Evolutionary conservation across 257 asterid genomes (phyloP).

Genomic region (Solanum lycopersicoides): DNA sequence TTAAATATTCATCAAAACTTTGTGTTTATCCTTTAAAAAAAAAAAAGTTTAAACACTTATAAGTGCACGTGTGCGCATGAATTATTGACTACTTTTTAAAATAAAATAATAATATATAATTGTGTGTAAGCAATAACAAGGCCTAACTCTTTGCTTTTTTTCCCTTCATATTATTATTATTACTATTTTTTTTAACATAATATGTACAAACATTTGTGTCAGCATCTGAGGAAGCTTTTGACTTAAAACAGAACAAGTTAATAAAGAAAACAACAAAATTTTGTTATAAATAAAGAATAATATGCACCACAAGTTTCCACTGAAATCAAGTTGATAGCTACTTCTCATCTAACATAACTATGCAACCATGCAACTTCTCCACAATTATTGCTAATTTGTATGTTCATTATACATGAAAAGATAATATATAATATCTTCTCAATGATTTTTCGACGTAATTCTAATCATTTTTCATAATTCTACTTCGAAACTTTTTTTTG

Average conservation of each 20-base stretch:
- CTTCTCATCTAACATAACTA: background rate
- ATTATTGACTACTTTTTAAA: conserved; percentile 7
- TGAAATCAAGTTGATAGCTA: background rate
- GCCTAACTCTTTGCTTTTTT: background rate
- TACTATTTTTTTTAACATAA: conserved; percentile 3
- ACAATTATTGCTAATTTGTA: background rate
- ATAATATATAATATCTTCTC: background rate
- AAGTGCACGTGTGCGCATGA: conserved; percentile 21
- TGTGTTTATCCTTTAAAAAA: conserved; percentile 1
- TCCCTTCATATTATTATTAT: background rate
- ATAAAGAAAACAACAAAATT: background rate
- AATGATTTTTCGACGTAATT: background rate
- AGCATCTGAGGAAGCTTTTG: conserved; percentile 14
- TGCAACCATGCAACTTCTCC: conserved; percentile 1
- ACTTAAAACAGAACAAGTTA: conserved; percentile 7
- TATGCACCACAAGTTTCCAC: background rate
- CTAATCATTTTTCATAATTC: background rate
- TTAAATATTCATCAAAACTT: background rate
- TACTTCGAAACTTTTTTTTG: background rate
- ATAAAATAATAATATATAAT: background rate
- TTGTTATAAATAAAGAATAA: background rate
- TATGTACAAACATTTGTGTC: conserved; percentile 20
- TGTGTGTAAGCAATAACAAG: conserved; percentile 5
- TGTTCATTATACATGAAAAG: background rate
- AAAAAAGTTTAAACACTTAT: background rate